phyloP scores from a whole-genome alignment of 805 yeast genomes.

The Barnettozyma vustinii region DNA sequence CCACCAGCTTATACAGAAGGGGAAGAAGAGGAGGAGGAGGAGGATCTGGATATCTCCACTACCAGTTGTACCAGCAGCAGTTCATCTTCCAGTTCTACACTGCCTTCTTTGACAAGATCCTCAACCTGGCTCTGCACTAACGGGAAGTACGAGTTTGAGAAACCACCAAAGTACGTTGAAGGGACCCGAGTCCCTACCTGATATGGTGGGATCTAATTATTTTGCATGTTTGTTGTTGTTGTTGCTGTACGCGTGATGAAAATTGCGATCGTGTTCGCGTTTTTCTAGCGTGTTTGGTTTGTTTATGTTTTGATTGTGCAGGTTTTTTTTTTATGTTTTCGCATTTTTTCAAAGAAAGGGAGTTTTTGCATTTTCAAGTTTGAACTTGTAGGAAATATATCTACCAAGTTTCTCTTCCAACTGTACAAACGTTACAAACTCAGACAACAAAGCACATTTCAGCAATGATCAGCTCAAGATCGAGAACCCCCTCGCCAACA shows the following conservation, averaged over 20 bases:
- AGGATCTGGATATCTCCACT: background rate
- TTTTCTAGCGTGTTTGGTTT: background rate
- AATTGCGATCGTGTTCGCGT: background rate
- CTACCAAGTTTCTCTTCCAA: background rate
- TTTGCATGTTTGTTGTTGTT: background rate
- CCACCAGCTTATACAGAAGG: slow-evolving; percentile 13
- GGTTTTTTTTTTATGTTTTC: background rate
- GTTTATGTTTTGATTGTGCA: background rate
- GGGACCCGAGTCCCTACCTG: background rate
- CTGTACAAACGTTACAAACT: background rate
- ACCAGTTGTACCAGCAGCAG: background rate
- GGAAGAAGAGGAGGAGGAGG: background rate
- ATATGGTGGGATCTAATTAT: background rate
- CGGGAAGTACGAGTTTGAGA: slow-evolving; percentile 15
- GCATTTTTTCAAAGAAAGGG: background rate
- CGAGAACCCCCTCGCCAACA: slow-evolving; percentile 19
- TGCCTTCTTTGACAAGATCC: slow-evolving; percentile 6
- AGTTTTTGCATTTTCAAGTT: background rate
- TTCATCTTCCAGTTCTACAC: background rate
- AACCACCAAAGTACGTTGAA: slow-evolving; percentile 14
- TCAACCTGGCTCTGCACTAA: slow-evolving; percentile 19
- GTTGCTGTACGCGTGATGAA: background rate
- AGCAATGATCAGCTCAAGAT: slow-evolving; percentile 7
- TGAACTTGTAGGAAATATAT: background rate
- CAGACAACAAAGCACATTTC: background rate